Percentiles rank a stretch among this genome's conserved stretches.
Evolutionary conservation across 164 flowering plant genomes (phyloP).

Genomic region (Taxillus chinensis): DNA sequence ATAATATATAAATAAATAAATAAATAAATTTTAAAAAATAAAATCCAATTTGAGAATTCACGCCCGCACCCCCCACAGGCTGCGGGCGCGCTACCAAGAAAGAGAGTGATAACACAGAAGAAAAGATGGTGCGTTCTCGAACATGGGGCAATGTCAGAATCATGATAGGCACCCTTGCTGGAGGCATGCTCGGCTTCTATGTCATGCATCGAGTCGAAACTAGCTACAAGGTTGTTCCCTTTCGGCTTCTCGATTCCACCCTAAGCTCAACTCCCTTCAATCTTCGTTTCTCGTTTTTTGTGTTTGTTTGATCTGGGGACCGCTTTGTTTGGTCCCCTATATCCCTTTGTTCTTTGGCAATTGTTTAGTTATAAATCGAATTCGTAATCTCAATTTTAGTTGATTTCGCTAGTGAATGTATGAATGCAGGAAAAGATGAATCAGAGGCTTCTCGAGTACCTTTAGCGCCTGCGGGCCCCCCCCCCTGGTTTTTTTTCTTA

Average conservation of each 20-base stretch:
- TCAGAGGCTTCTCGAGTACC: not conserved
- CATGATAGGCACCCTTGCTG: not conserved
- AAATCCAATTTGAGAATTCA: too few relatives aligned
- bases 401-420: not conserved
- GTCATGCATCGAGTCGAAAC: conserved; percentile 1
- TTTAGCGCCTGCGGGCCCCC: too few relatives aligned
- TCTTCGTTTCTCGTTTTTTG: not conserved
- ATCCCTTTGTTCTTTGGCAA: not conserved
- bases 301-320: not conserved
- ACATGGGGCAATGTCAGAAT: not conserved
- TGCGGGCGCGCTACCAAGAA: not conserved
- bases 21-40: too few relatives aligned
- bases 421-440: not conserved
- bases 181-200: conserved; percentile 1
- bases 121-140: not conserved
- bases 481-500: too few relatives aligned
- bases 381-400: too few relatives aligned
- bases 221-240: not conserved
- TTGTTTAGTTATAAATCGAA: too few relatives aligned
- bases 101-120: not conserved
- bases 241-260: not conserved
- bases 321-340: too few relatives aligned
- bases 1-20: too few relatives aligned
- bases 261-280: too few relatives aligned
- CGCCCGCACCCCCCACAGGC: too few relatives aligned